A percentile compares a stretch with the other conserved stretches of the same genome.
Evolutionary conservation across 306 rosid genomes (phyloP).

Genomic region (Biancaea sappan): DNA sequence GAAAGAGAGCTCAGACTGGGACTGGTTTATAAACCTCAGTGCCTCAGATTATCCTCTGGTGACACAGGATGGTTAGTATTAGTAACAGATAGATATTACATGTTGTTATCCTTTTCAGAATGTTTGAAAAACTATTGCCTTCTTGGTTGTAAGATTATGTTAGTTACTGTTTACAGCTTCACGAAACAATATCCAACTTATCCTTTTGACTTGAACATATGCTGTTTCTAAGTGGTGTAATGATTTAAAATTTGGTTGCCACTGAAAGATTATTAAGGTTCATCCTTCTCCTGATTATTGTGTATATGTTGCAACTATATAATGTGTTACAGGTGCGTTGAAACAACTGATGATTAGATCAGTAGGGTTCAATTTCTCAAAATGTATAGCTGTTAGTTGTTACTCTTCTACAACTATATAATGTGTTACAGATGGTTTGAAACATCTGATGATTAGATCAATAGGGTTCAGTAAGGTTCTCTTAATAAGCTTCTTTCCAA

Average conservation of each 20-base stretch:
- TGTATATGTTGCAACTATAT: slow-evolving; percentile 12
- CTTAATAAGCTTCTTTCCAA: neutral
- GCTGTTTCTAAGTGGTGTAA: neutral
- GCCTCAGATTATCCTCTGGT: slow-evolving; percentile 98
- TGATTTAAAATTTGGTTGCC: neutral
- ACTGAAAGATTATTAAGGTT: slow-evolving; percentile 16
- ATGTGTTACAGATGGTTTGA: neutral
- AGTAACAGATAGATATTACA: no score
- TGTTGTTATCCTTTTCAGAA: no score
- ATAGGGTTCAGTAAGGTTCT: no score
- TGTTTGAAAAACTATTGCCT: slow-evolving; percentile 29
- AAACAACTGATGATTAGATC: slow-evolving; percentile 18
- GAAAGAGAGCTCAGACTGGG: slow-evolving; percentile 73
- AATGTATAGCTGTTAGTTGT: neutral
- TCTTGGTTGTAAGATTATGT: no score
- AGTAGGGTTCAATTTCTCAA: no score
- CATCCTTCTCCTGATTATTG: slow-evolving; percentile 14
- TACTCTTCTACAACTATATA: slow-evolving; percentile 1
- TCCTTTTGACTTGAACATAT: slow-evolving; percentile 10
- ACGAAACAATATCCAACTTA: no score
- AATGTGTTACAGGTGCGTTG: slow-evolving; percentile 3
- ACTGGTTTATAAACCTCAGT: slow-evolving; percentile 97
- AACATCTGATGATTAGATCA: slow-evolving; percentile 19
- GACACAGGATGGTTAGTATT: slow-evolving; percentile 94
- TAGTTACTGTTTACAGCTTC: no score